Conservation (phyloP, 176 grass and related monocot species). For the Lolium multiflorum region DNA sequence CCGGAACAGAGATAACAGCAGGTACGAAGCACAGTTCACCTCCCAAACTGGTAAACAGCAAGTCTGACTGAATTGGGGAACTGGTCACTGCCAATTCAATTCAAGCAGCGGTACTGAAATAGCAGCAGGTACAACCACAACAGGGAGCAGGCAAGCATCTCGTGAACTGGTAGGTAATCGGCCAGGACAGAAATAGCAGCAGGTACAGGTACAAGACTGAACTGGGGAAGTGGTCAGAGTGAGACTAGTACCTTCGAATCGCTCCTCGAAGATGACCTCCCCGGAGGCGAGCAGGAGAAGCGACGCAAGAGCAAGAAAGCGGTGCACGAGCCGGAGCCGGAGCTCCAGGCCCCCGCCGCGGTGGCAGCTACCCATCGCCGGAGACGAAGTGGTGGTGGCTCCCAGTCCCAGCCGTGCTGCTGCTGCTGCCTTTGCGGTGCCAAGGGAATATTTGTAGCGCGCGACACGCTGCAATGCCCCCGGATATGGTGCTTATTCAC, state of each 20-base stretch:
- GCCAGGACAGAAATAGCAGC: too few relatives aligned
- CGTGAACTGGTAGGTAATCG: background rate
- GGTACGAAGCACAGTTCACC: background rate
- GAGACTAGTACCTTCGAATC: constrained; percentile 73
- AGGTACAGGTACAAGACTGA: too few relatives aligned
- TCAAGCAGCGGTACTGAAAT: background rate
- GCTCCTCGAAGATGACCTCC: constrained; percentile 96
- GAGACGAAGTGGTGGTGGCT: constrained; percentile 3
- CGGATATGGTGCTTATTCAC: constrained; percentile 16
- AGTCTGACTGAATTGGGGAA: too few relatives aligned
- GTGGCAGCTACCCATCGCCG: constrained; percentile 43
- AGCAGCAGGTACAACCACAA: background rate
- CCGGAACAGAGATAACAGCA: constrained; percentile 24
- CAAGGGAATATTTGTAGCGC: constrained; percentile 59
- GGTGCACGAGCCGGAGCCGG: background rate
- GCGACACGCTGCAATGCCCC: background rate
- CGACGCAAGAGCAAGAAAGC: constrained; percentile 33
- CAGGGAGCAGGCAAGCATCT: background rate
- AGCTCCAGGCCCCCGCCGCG: constrained; percentile 10
- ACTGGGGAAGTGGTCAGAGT: constrained; percentile 3
- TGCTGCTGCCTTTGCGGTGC: constrained; percentile 1
- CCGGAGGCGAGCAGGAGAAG: constrained; percentile 61
- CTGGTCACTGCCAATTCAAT: constrained; percentile 5
- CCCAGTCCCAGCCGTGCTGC: background rate
- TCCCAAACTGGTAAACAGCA: background rate